Evolutionary conservation across 768 basidiomycete genomes (phyloP), one percentile per base, ranked within the genome.

Genomic region (Bullera alba): DNA sequence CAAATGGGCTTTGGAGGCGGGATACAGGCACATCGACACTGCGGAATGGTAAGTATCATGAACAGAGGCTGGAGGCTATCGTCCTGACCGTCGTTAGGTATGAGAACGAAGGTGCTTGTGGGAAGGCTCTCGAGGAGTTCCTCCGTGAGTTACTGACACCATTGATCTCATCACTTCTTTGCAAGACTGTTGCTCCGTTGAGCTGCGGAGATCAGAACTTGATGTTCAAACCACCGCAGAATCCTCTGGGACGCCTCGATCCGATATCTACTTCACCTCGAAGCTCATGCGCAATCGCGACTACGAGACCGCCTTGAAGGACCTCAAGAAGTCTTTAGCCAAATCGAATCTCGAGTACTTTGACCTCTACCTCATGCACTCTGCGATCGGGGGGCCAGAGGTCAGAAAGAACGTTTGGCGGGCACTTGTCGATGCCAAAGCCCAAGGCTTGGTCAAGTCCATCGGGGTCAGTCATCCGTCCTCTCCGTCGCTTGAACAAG

Each of bases 341-440:
- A 46, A 81, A 77, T 65, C 73, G 46, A 78, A 79, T 0, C 73
- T 84, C n/a, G 81, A 65, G 4, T 76, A 73, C 60, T 80, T 85
- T 53, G 84, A 86, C 60, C 72, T 86, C 7, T 87, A 84, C 72
- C 78, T 85, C 48, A 77, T 86, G 27, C 84, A 86, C 58, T 79
- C 79, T 15, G 83, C 85, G 5, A 75, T 82, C 39, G 83, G 83
- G 17, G 83, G 83, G 5, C 74, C 77, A 0, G 53, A 77, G 41
- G 77, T 77, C 23, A 75, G 84, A 17, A 74, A 74, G 27, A 80
- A 83, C 23, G 80, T 80, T 56, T 86, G 85, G 85, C 70, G 76
- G 46, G 85, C 82, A 0, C 77, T 81, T 35, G 78, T 80, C 53
- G 81, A 83, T 51, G 82, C 80, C 7, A 79, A 83, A 64, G 78